Evolutionary conservation across 345 rosid species (phyloP).

Genomic region (Camelina hispida): DNA sequence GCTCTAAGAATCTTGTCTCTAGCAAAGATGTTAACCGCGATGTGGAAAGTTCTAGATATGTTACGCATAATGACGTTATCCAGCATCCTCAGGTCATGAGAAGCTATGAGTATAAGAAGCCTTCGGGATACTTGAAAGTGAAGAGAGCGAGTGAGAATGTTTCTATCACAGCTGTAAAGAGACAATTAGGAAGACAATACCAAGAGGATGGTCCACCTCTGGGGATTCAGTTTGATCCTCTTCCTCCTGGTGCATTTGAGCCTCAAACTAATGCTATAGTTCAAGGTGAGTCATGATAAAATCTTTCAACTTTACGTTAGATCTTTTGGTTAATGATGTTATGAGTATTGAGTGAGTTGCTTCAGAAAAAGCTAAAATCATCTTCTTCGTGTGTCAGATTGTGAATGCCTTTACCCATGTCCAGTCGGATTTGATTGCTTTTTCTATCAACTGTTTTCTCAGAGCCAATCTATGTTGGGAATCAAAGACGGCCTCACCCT

Average conservation of each 20-base stretch:
- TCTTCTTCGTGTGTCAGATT: constrained; percentile 40
- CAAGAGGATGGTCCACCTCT: constrained; percentile 84
- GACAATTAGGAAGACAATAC: constrained; percentile 81
- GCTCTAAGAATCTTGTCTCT: constrained; percentile 60
- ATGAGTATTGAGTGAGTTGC: constrained; percentile 24
- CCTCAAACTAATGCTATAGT: constrained; percentile 54
- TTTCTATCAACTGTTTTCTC: constrained; percentile 41
- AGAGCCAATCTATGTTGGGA: constrained; percentile 65
- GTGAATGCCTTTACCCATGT: constrained; percentile 40
- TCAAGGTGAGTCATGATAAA: constrained; percentile 55
- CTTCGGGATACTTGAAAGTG: constrained; percentile 86
- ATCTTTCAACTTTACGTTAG: constrained; percentile 7
- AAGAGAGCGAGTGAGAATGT: constrained; percentile 73
- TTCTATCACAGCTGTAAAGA: constrained; percentile 80
- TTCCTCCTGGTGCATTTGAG: constrained; percentile 91
- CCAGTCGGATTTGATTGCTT: constrained; percentile 34
- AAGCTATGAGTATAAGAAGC: constrained; percentile 57
- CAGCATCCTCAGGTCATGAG: constrained; percentile 46
- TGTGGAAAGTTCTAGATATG: constrained; percentile 48
- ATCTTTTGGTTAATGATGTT: constrained; percentile 13
- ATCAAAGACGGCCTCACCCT: constrained; percentile 54
- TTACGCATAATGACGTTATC: constrained; percentile 46
- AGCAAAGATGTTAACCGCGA: constrained; percentile 48
- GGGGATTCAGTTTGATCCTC: constrained; percentile 73
- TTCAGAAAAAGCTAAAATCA: constrained; percentile 28